Base-by-base conservation (phyloP, 106 monocot genomes). In the Gastrodia elata region DNA sequence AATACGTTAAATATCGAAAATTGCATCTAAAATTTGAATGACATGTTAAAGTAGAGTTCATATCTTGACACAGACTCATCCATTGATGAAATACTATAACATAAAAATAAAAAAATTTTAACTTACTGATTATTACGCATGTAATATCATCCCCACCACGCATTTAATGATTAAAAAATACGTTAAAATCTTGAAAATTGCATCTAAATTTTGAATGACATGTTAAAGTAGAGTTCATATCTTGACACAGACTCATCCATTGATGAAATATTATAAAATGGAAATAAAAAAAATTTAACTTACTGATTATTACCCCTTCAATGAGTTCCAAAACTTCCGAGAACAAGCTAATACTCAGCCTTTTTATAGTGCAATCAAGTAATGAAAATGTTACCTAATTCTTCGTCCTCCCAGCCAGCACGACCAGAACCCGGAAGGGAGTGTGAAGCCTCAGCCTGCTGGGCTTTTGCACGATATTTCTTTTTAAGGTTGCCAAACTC, bases 401-500 rank as follows among this genome's bases (percentile, higher is more conserved):
- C 88, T 65, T 97, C 97, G 61, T 77, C 91, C 57, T 90, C 90
- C 98, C 98, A 93, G 64, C 98, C 93, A 78, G 98, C 98, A 80
- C 93, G 93, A 32, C 98, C 98, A 14, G 97, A 83, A 46, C 88
- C 93, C 40, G 92, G 84, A 68, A 77, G 78, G 6, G 49, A 8
- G 22, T 86, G 86, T 9, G 75, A 78, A 59, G 71, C 71, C 77
- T 91, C 98, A 80, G 78, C 38, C 68, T 87, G 86, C 32, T 88
- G 90, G 38, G 91, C 74, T 84, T 93, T 98, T 8, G 93, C 88
- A 71, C 98, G 98, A 36, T 88, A 98, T 77, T 98, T 88, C 93
- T 98, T 98, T 74, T 98, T 98, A 44, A 98, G 90, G 71, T 93
- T 98, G 26, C 98, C 98, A 83, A 98, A 98, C 65, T 98, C 98